Conservation (phyloP, 148 eudicot species). For the Persicaria maculosa region DNA sequence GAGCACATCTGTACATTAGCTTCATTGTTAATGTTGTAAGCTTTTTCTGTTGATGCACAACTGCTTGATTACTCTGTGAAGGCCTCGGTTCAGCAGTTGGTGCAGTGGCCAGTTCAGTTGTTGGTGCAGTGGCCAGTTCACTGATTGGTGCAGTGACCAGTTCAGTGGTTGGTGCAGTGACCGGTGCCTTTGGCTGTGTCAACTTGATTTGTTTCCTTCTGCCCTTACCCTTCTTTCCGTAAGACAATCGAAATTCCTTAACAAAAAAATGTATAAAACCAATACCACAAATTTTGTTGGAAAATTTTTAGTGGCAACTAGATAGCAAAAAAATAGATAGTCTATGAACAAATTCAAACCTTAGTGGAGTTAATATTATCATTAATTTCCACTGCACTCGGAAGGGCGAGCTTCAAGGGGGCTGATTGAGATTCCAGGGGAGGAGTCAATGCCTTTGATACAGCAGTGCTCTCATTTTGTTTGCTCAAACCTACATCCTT, state of each 20-base stretch:
- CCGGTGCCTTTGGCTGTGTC: not conserved
- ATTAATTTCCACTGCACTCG: not conserved
- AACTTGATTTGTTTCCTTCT: not conserved
- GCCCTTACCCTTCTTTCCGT: slow-evolving; percentile 1
- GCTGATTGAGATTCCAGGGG: not conserved
- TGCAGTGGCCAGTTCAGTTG: not conserved
- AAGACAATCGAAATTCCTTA: not conserved
- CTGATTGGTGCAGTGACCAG: not conserved
- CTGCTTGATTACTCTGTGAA: not conserved
- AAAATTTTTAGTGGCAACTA: not conserved
- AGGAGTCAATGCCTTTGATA: not conserved
- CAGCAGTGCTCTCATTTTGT: not conserved
- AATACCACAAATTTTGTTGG: not conserved
- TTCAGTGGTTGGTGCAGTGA: not conserved
- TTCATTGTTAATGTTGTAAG: slow-evolving; percentile 4
- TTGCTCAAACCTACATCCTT: slow-evolving; percentile 2
- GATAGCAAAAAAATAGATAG: not conserved
- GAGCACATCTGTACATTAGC: slow-evolving; percentile 7
- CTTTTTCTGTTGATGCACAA: not conserved
- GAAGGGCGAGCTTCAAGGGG: not conserved
- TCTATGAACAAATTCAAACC: not conserved
- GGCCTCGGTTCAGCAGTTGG: not conserved
- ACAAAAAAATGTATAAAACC: not conserved
- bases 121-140: not conserved
- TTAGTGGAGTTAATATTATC: not conserved